Percentiles rank a stretch among this genome's conserved stretches.
These are phyloP conservation scores for Tolypocladium paradoxum DNA, from an alignment of 2,329 filamentous ascomycete genomes.

Conservation along the genomic window DNA sequence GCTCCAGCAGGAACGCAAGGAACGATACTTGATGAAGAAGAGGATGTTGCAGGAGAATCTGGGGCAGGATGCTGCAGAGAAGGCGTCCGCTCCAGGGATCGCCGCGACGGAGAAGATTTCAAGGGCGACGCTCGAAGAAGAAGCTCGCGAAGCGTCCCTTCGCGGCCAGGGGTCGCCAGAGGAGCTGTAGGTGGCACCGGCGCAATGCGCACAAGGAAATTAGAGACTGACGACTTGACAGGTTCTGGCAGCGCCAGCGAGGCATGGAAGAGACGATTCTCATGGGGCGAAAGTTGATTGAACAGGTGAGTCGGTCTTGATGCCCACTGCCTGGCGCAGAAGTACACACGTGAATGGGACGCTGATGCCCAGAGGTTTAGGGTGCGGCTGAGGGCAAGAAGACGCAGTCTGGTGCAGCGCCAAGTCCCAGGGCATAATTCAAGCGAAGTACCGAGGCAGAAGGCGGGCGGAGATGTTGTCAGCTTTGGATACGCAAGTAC, in stretches of 20 bases:
- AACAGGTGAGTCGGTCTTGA: constrained; percentile 21
- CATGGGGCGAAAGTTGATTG: constrained; percentile 43
- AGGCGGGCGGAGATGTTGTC: neutral
- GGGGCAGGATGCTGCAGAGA: constrained; percentile 42
- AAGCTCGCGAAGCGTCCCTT: constrained; percentile 40
- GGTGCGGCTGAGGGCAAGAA: neutral
- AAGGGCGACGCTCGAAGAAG: constrained; percentile 52
- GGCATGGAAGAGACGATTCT: constrained; percentile 47
- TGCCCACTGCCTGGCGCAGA: neutral
- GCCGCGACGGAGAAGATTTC: constrained; percentile 53
- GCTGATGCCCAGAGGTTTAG: neutral
- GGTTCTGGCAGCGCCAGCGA: constrained; percentile 53
- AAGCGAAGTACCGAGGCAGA: neutral
- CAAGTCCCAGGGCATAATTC: neutral
- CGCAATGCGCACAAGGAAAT: neutral
- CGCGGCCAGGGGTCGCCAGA: constrained; percentile 39
- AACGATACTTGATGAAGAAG: constrained; percentile 73
- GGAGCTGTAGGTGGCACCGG: constrained; percentile 29
- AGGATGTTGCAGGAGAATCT: constrained; percentile 65
- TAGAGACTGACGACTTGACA: constrained; percentile 14
- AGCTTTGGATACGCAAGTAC: neutral
- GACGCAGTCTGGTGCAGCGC: neutral
- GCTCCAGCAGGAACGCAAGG: constrained; percentile 71
- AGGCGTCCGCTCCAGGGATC: constrained; percentile 33
- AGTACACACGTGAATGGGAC: neutral